Percentiles rank a stretch among this genome's conserved stretches.
Conservation (phyloP, 2,329 filamentous ascomycete genomes). For the Rhinocladiella similis region DNA sequence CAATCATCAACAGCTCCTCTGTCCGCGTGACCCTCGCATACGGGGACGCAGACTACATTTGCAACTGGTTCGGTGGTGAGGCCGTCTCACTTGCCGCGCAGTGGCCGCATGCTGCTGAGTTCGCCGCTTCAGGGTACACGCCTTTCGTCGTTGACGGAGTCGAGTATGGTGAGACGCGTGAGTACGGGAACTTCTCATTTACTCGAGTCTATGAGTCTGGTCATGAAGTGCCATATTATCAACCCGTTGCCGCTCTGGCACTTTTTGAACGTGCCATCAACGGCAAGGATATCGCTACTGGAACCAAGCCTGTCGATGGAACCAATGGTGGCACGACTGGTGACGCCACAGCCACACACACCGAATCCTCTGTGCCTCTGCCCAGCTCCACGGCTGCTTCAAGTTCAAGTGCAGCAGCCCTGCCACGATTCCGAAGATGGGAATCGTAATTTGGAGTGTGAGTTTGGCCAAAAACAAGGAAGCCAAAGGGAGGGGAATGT, state of each 20-base stretch:
- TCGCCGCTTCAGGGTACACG: slow-evolving; percentile 68
- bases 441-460: neutral
- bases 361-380: slow-evolving; percentile 42
- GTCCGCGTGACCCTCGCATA: slow-evolving; percentile 73
- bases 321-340: slow-evolving; percentile 43
- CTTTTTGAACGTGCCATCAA: slow-evolving; percentile 62
- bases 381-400: slow-evolving; percentile 24
- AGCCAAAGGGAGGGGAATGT: neutral
- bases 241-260: slow-evolving; percentile 60
- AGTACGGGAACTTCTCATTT: slow-evolving; percentile 74
- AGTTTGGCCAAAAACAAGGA: no score
- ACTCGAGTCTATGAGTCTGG: slow-evolving; percentile 67
- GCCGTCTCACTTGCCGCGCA: slow-evolving; percentile 65
- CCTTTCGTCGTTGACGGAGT: slow-evolving; percentile 68
- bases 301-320: slow-evolving; percentile 38
- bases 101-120: slow-evolving; percentile 54
- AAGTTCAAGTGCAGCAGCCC: neutral
- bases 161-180: slow-evolving; percentile 70
- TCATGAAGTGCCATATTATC: slow-evolving; percentile 62
- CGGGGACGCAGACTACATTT: slow-evolving; percentile 58
- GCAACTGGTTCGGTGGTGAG: slow-evolving; percentile 69
- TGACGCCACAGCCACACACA: slow-evolving; percentile 44
- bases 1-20: slow-evolving; percentile 59
- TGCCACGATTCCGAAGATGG: neutral
- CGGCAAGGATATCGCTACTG: slow-evolving; percentile 57